These are phyloP conservation scores for Coemansia sp. DNA, from an alignment of 192 early-diverging fungal species.

Conservation along the genomic window DNA sequence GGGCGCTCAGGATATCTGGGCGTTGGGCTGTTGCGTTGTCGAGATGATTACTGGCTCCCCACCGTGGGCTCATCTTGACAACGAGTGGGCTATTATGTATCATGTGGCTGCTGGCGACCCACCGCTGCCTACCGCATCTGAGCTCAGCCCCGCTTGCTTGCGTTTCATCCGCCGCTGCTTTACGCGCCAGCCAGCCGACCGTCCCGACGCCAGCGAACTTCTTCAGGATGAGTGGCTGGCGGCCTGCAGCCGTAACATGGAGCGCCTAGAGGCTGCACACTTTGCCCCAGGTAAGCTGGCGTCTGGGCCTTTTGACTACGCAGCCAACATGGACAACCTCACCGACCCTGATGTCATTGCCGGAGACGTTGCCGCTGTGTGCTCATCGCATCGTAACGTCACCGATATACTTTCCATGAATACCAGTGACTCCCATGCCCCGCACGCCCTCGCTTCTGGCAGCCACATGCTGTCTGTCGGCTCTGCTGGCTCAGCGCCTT, in stretches of 20 bases:
- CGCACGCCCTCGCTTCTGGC: not conserved
- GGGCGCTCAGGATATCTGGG: slow-evolving; percentile 88
- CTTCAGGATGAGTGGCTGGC: slow-evolving; percentile 72
- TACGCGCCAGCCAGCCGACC: slow-evolving; percentile 63
- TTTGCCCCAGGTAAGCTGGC: slow-evolving; percentile 18
- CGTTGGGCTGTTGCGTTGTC: slow-evolving; percentile 84
- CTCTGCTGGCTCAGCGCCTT: slow-evolving; percentile 25
- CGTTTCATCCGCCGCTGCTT: slow-evolving; percentile 80
- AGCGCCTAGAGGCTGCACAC: slow-evolving; percentile 14
- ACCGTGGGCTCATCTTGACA: slow-evolving; percentile 87
- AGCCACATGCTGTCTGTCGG: slow-evolving; percentile 20
- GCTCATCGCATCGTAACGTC: slow-evolving; percentile 12
- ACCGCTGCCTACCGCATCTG: slow-evolving; percentile 68
- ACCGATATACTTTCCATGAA: not conserved
- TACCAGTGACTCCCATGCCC: not conserved
- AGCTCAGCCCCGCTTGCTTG: slow-evolving; percentile 66
- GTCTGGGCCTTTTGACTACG: slow-evolving; percentile 15
- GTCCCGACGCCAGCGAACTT: slow-evolving; percentile 74
- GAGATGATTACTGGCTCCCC: slow-evolving; percentile 89
- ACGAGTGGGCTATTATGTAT: slow-evolving; percentile 95
- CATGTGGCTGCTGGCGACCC: slow-evolving; percentile 77
- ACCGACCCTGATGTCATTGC: not conserved
- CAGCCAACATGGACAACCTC: slow-evolving; percentile 10
- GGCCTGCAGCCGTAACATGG: slow-evolving; percentile 33
- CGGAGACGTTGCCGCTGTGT: not conserved